Base-by-base conservation (phyloP, 202 grass and related monocot species). In the Digitaria exilis region DNA sequence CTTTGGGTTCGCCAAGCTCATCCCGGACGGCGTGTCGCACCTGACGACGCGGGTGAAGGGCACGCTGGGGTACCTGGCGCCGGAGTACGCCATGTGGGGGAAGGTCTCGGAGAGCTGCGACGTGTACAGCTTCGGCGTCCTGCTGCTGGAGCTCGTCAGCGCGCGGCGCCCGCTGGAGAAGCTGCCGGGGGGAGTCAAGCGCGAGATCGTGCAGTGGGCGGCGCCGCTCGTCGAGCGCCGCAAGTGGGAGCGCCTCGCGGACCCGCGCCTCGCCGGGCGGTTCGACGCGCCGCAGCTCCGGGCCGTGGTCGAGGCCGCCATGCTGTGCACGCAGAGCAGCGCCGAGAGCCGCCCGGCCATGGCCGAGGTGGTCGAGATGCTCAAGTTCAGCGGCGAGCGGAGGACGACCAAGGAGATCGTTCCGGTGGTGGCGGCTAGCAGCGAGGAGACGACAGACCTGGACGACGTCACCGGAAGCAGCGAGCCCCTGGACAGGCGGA, bases 61-160 rank as follows among this genome's bases (percentile, higher is more conserved):
- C 29, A 96, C 90, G 15, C 67, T 96, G 9, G 90, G 93, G 4
- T 93, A 96, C 88, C 93, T 91, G 21, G 90, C 93, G 10, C 84
- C 88, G 49, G 90, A 96, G 78, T 96, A 93, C 52, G 93, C 93
- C 80, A 93, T 93, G 93, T 93, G 75, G 82, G 93, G 93, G 28
- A 93, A 90, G 62, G 93, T 90, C 46, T 93, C 93, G 5, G 88
- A 96, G 81, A 89, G 85, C 90, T 93, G 91, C 80, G 88, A 91
- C 65, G 89, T 89, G 28, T 94, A 91, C 82, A 94, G 92, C 88
- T 94, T 94, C 79, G 92, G 92, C 50, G 85, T 94, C 4, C 86
- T 94, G 18, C 86, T 94, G 1, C 88, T 94, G 30, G 92, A 94
- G 84, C 87, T 89, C 32, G 58, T 85, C 80, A 93, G 81, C 67